These are phyloP conservation scores for Trichoderma arundinaceum DNA, from an alignment of 2,329 filamentous ascomycete genomes.

Conservation along the genomic window DNA sequence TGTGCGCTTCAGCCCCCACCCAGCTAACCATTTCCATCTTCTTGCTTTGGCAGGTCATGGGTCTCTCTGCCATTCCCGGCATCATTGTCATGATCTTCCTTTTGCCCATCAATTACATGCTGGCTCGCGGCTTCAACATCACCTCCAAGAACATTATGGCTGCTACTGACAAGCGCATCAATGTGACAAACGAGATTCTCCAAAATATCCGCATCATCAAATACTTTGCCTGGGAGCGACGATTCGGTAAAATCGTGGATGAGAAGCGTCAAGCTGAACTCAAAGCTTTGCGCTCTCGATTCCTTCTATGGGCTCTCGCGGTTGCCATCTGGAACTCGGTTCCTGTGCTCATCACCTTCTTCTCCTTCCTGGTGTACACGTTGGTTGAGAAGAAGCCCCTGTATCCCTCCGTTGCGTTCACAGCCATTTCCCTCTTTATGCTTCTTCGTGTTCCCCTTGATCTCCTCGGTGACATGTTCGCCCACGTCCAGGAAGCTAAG, in stretches of 20 bases:
- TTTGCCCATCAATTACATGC: conserved; percentile 86
- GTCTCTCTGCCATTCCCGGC: conserved; percentile 90
- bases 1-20: conserved; percentile 89
- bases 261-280: conserved; percentile 86
- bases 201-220: conserved; percentile 99
- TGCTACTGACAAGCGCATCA: conserved; percentile 93
- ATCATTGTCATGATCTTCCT: conserved; percentile 89
- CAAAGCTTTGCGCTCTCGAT: conserved; percentile 76
- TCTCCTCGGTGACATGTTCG: conserved; percentile 97
- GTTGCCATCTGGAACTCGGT: conserved; percentile 97
- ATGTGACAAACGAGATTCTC: conserved; percentile 94
- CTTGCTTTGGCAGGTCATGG: conserved; percentile 88
- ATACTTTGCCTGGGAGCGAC: conserved; percentile 97
- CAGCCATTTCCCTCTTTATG: conserved; percentile 93
- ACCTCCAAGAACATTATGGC: conserved; percentile 91
- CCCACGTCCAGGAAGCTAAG: conserved; percentile 95
- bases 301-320: conserved; percentile 88
- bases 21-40: conserved; percentile 82
- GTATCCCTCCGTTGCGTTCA: conserved; percentile 92
- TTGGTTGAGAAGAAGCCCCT: conserved; percentile 86
- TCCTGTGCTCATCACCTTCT: conserved; percentile 92
- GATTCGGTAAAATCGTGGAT: conserved; percentile 83
- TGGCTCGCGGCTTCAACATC: conserved; percentile 82
- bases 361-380: conserved; percentile 94
- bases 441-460: conserved; percentile 91